Evolutionary conservation across 805 yeast genomes (phyloP), one percentile per base, ranked within the genome.

Genomic region (Cyberlindnera lachancei): DNA sequence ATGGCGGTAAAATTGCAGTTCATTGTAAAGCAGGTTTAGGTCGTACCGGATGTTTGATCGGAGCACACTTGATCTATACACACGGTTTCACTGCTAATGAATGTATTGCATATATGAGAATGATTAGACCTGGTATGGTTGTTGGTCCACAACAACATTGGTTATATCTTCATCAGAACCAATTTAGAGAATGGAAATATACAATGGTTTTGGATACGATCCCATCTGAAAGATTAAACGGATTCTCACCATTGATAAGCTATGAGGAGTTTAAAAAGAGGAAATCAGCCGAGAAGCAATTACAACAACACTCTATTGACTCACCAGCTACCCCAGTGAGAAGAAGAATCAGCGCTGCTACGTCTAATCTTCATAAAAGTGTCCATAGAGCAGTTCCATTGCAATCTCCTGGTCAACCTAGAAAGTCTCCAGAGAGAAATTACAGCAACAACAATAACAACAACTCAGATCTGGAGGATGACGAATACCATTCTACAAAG

Each of bases 101-200:
- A 58, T 92, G 95, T 58, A 92, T 92, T 48, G 95, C 90, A 2
- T 92, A 87, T 53, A 83, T 92, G 90, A 72, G 98, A 56, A 83
- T 92, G 73, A 70, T 92, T 41, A 74, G 98, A 45, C 98, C 98
- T 0, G 98, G 98, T 25, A 92, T 92, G 98, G 96, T 92, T n/a
- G 98, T 92, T 19, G 98, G 98, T 0, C 98, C 98, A 3, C 98
- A 92, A 58, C 98, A 92, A 56, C 98, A 92, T 62, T 92, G 98
- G 98, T 68, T 92, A 37, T 92, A 92, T 53, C 69, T 92, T 42
- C 96, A 92, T 55, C 98, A 92, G 58, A 79, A 86, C 56, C 96
- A 88, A 46, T 92, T 92, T 58, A 71, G 96, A 50, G 96, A 87
- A 50, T 92, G 98, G 97, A 73, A 86, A 56, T 84, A 79, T 48